These are phyloP conservation scores for Brassica incana DNA, from an alignment of 345 rosid species.

Conservation along the genomic window DNA sequence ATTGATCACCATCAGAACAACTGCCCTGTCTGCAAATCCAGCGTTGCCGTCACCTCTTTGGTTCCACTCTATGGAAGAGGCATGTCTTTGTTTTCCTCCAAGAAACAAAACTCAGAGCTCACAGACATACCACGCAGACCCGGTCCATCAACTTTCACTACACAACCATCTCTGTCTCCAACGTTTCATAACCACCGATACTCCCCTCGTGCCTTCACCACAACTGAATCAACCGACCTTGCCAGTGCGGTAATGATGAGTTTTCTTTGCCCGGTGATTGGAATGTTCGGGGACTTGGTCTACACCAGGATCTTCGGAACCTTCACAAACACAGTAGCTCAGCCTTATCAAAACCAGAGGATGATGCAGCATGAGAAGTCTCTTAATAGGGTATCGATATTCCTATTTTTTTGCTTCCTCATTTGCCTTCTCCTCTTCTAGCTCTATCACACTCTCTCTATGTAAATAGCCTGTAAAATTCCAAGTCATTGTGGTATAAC, in stretches of 20 bases:
- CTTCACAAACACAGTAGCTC: slow-evolving; percentile 51
- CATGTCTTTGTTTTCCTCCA: slow-evolving; percentile 37
- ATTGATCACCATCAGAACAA: slow-evolving; percentile 45
- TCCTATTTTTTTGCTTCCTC: slow-evolving; percentile 69
- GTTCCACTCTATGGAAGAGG: slow-evolving; percentile 93
- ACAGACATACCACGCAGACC: slow-evolving; percentile 67
- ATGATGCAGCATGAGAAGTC: slow-evolving; percentile 66
- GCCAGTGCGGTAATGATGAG: slow-evolving; percentile 48
- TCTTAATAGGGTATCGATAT: slow-evolving; percentile 70
- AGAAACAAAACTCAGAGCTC: neutral
- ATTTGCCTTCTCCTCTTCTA: slow-evolving; percentile 62
- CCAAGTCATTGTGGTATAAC: slow-evolving; percentile 8
- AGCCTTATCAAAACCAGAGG: slow-evolving; percentile 57
- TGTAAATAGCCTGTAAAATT: slow-evolving; percentile 36
- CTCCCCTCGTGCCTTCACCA: slow-evolving; percentile 43
- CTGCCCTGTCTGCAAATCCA: slow-evolving; percentile 88
- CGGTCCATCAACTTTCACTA: slow-evolving; percentile 32
- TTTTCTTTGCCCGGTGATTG: slow-evolving; percentile 51
- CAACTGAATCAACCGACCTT: slow-evolving; percentile 43
- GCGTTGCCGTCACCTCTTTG: slow-evolving; percentile 57
- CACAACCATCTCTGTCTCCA: slow-evolving; percentile 22
- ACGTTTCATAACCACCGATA: slow-evolving; percentile 17
- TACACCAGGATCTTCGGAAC: slow-evolving; percentile 52
- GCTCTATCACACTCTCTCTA: neutral
- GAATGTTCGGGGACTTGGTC: slow-evolving; percentile 66